phyloP scores from a whole-genome alignment of 441 rosid species.

The Biscutella auriculata region DNA sequence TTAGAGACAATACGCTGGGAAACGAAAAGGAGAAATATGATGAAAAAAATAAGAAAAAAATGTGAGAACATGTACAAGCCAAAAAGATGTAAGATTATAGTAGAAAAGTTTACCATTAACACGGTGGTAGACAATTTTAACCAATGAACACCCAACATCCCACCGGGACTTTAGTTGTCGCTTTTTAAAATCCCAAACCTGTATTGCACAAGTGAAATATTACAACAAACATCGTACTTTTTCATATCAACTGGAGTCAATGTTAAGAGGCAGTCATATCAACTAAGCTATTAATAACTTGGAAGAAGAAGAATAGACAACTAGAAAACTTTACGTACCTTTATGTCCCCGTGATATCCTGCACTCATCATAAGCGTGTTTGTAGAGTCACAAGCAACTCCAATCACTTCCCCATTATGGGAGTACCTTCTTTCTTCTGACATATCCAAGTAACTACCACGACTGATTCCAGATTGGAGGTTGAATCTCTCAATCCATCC shows the following conservation, averaged over 20 bases:
- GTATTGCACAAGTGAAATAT: slow-evolving; percentile 7
- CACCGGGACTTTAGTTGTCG: slow-evolving; percentile 56
- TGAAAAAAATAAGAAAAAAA: background rate
- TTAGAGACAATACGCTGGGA: slow-evolving; percentile 5
- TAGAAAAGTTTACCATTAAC: slow-evolving; percentile 42
- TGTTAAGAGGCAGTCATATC: background rate
- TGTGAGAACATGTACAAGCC: background rate
- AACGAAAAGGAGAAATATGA: background rate
- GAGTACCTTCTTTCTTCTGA: slow-evolving; percentile 44
- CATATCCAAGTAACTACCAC: slow-evolving; percentile 67
- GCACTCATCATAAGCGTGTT: slow-evolving; percentile 88
- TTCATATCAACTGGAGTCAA: background rate
- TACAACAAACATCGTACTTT: too few relatives aligned
- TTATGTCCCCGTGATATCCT: slow-evolving; percentile 80
- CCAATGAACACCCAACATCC: slow-evolving; percentile 72
- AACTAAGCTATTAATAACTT: background rate
- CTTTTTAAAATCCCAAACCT: slow-evolving; percentile 97
- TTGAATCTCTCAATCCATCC: slow-evolving; percentile 97
- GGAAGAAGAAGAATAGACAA: background rate
- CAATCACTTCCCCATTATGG: slow-evolving; percentile 77
- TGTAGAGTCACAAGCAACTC: slow-evolving; percentile 92
- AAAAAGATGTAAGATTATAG: background rate
- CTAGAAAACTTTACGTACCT: slow-evolving; percentile 38
- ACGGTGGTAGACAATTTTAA: slow-evolving; percentile 69
- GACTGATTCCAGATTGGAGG: slow-evolving; percentile 90